phyloP scores from a whole-genome alignment of 306 rosid genomes.

The Fragaria iinumae region DNA sequence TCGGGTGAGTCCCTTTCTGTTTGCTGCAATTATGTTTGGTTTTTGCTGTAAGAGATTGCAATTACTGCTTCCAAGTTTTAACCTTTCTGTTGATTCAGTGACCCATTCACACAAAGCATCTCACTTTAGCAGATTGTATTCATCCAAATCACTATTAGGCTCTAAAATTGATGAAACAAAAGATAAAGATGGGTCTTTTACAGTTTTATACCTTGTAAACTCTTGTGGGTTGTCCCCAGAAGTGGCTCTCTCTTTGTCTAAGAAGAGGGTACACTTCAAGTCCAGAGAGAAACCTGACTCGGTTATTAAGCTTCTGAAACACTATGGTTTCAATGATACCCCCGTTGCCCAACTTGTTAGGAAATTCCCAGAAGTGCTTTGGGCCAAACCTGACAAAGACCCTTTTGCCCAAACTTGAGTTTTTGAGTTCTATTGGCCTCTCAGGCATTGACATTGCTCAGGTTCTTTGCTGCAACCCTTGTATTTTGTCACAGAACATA shows the following conservation, averaged over 20 bases:
- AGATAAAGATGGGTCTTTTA: not conserved
- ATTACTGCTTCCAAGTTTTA: not conserved
- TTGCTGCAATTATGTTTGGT: slow-evolving; percentile 5
- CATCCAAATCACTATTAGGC: not conserved
- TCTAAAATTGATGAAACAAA: not conserved
- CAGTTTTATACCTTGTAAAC: not conserved
- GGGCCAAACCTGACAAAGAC: not conserved
- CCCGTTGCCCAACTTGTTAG: not conserved
- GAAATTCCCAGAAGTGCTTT: not conserved
- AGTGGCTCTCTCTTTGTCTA: not conserved
- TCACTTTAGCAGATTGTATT: not conserved
- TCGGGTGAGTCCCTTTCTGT: not conserved
- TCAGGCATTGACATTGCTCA: not conserved
- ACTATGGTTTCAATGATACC: not conserved
- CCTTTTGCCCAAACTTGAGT: not conserved
- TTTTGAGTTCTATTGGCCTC: not conserved
- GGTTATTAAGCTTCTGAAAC: not conserved
- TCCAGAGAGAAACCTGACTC: not conserved
- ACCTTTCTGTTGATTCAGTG: not conserved
- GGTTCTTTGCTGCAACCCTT: not conserved
- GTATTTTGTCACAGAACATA: not conserved
- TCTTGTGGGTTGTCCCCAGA: not conserved
- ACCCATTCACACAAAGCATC: not conserved
- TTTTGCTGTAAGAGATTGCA: not conserved
- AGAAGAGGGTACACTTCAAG: not conserved